These are phyloP conservation scores for Coffea canephora DNA, from an alignment of 257 asterid species.

Conservation along the genomic window DNA sequence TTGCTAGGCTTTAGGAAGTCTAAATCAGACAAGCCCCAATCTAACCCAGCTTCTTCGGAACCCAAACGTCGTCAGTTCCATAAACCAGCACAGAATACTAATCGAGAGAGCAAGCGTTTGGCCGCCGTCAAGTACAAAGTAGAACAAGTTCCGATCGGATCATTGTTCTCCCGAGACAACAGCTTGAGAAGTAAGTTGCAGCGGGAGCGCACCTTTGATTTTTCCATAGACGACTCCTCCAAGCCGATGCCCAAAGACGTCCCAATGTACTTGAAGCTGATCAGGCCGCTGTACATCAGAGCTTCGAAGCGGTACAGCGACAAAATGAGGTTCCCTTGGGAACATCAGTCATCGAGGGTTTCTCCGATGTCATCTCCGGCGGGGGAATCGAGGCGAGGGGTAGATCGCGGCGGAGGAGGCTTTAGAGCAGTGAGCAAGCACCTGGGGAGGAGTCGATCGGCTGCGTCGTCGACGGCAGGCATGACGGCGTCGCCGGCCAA, in stretches of 20 bases:
- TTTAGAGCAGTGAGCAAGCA: constrained; percentile 46
- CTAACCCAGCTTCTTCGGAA: no score
- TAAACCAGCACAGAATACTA: constrained; percentile 16
- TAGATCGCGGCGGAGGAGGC: constrained; percentile 37
- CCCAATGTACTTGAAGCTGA: constrained; percentile 57
- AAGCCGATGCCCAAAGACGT: constrained; percentile 31
- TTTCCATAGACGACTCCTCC: constrained; percentile 22
- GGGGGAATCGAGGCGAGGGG: constrained; percentile 28
- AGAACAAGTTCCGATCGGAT: constrained; percentile 26
- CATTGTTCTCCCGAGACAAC: constrained; percentile 39
- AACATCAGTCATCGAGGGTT: constrained; percentile 22
- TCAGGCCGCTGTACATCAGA: constrained; percentile 52
- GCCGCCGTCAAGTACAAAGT: constrained; percentile 34
- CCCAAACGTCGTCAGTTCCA: constrained; percentile 14
- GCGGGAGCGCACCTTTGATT: constrained; percentile 33
- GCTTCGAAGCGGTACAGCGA: constrained; percentile 44
- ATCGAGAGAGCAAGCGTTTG: constrained; percentile 35
- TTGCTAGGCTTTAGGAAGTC: constrained; percentile 51
- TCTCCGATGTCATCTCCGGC: constrained; percentile 52
- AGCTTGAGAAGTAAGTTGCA: constrained; percentile 50
- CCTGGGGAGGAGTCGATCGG: constrained; percentile 67
- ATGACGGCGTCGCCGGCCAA: constrained; percentile 26
- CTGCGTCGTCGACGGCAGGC: constrained; percentile 46
- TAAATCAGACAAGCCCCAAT: constrained; percentile 33
- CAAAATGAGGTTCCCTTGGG: constrained; percentile 25